Conservation (phyloP, 768 basidiomycete genomes). For the Boletus tylopilopsis region DNA sequence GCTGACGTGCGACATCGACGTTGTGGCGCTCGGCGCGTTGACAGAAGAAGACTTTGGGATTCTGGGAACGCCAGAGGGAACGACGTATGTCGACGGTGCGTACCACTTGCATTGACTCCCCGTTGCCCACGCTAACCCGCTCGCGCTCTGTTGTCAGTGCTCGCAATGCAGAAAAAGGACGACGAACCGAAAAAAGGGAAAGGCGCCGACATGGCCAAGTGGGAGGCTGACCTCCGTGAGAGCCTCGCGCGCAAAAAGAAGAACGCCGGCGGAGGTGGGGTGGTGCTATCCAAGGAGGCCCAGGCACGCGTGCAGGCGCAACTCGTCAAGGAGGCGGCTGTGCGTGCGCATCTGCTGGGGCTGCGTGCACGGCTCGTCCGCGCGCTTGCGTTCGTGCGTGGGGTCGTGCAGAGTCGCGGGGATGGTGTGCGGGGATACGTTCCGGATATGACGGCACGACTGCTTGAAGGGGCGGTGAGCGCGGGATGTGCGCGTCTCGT, state of each 20-base stretch:
- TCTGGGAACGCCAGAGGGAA: slow-evolving; percentile 85
- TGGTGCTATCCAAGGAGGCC: slow-evolving; percentile 14
- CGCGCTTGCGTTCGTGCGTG: slow-evolving; percentile 66
- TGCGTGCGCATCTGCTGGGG: slow-evolving; percentile 55
- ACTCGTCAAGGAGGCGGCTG: slow-evolving; percentile 61
- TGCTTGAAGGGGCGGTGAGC: slow-evolving; percentile 65
- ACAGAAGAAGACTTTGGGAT: slow-evolving; percentile 75
- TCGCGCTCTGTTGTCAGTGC: too few relatives aligned
- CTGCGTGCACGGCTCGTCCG: slow-evolving; percentile 57
- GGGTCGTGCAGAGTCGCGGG: slow-evolving; percentile 45
- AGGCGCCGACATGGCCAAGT: slow-evolving; percentile 83
- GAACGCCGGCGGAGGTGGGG: slow-evolving; percentile 11
- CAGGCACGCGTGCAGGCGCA: too few relatives aligned
- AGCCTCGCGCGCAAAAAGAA: slow-evolving; percentile 76
- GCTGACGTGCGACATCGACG: slow-evolving; percentile 61
- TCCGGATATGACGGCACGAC: slow-evolving; percentile 50
- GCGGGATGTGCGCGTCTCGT: slow-evolving; percentile 55
- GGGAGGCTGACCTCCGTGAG: slow-evolving; percentile 93
- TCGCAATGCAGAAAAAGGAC: slow-evolving; percentile 54
- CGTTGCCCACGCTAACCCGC: too few relatives aligned
- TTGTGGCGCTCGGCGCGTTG: slow-evolving; percentile 53
- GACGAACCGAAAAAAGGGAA: slow-evolving; percentile 70
- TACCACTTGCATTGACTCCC: too few relatives aligned
- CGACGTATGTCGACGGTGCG: slow-evolving; percentile 78
- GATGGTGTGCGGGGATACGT: slow-evolving; percentile 54